Conservation (phyloP, 108 stramenopile genomes). For the Fragilariopsis cylindrus region DNA sequence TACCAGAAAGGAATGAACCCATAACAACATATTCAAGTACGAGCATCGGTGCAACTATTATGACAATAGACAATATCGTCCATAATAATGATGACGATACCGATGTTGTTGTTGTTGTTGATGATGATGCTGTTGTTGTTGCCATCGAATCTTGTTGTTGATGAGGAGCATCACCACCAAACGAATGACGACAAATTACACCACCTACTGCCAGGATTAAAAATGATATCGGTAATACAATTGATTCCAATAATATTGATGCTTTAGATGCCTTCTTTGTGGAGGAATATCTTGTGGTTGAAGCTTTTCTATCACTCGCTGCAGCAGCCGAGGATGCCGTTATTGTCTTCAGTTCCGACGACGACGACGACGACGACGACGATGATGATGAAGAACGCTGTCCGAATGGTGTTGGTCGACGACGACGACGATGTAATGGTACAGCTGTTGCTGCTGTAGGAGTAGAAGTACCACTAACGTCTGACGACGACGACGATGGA, state of each 20-base stretch:
- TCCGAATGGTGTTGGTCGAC: neutral
- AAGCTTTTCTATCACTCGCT: neutral
- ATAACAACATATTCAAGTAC: conserved; percentile 6
- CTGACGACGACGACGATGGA: neutral
- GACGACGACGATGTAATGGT: neutral
- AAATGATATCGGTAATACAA: neutral
- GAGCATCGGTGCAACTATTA: neutral
- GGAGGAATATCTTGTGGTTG: neutral
- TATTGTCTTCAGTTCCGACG: neutral
- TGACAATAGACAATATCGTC: conserved; percentile 4
- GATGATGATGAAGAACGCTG: neutral
- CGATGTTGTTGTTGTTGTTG: too few species aligned
- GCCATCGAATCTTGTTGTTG: too few species aligned
- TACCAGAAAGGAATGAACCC: neutral
- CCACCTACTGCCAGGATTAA: neutral
- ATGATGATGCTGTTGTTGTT: too few species aligned
- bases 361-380: neutral
- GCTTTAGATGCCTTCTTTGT: neutral
- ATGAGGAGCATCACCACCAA: too few species aligned
- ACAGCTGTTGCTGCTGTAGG: too few species aligned
- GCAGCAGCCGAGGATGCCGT: neutral
- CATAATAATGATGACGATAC: neutral
- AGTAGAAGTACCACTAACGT: neutral
- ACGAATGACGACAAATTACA: conserved; percentile 2
- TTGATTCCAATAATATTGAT: neutral